Evolutionary conservation across 108 stramenopile genomes (phyloP), one percentile per base, ranked within the genome.

Genomic region (Skeletonema costatum): DNA sequence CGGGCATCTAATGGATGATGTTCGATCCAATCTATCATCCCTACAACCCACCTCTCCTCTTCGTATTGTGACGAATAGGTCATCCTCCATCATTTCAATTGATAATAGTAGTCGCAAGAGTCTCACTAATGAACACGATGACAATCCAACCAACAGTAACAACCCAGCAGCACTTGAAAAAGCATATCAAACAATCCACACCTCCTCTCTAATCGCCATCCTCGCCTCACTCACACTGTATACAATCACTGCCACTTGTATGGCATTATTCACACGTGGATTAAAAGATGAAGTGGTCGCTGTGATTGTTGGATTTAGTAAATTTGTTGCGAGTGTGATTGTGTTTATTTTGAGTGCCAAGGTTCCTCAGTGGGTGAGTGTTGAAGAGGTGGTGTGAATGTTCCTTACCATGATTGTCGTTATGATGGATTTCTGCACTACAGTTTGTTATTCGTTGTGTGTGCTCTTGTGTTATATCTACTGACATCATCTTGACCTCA

Each of bases 311-410:
- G 81, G 81, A 3, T 44, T 59, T n/a, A 66, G 74, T 39, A 65
- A 75, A 41, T 75, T 75, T 65, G 46, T 82, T 21, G 44, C 70
- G 12, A 42, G 61, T 35, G 14, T 66, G 32, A 39, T 82, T 53
- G 32, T 74, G 51, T 68, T 75, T 6, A 82, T 82, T 53, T 56
- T 82, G 38, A 66, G 60, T 36, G 74, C 74, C 35, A 82, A 75
- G 81, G 44, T 82, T 65, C 81, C 81, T 64, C 81, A 82, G 53
- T 82, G 81, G 81, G 81, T 82, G 65, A 82, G 81, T 67, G 2
- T 31, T 25, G 25, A 25, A 25, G 0, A 25, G 0, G 25, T 25
- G 25, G 25, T 25, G 25, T 25, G 25, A 25, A n/a, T n/a, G n/a
- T n/a, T n/a, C n/a, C n/a, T n/a, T n/a, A n/a, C n/a, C n/a, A n/a